These are phyloP conservation scores for Emiliania huxleyi DNA, from an alignment of 78 protist species.

Conservation along the genomic window DNA sequence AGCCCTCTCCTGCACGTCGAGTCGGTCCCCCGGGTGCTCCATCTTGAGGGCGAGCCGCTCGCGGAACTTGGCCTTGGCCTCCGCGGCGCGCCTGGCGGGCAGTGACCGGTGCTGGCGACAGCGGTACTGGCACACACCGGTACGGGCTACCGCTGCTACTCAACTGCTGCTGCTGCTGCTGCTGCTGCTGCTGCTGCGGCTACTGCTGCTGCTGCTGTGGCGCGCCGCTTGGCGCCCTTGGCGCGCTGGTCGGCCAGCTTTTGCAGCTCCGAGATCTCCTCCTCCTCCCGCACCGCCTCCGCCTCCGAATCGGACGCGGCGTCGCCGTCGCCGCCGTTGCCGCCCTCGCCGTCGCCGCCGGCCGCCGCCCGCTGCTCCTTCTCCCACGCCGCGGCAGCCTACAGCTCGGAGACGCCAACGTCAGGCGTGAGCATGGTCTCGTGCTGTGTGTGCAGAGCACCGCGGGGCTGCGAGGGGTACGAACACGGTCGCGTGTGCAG, in stretches of 20 bases:
- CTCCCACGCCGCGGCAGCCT: no score
- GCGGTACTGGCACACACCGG: no score
- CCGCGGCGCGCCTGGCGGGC: background rate
- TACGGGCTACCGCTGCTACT: no score
- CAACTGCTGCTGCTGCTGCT: background rate
- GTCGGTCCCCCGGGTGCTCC: conserved; percentile 35
- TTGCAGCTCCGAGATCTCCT: background rate
- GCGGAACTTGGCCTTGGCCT: background rate
- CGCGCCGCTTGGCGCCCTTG: background rate
- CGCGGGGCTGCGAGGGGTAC: background rate
- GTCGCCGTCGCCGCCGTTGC: background rate
- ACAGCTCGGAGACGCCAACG: no score
- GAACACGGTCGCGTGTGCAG: no score
- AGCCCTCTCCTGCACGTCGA: no score
- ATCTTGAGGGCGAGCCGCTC: conserved; percentile 45
- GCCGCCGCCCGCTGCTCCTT: background rate
- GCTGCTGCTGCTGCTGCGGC: no score
- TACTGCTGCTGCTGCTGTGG: no score
- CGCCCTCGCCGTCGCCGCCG: background rate
- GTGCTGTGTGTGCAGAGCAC: no score
- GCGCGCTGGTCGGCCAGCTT: background rate
- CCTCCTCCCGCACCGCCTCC: background rate
- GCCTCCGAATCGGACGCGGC: background rate
- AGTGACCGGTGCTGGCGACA: no score
- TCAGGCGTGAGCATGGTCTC: no score